Conservation (phyloP, 1,284 basidiomycete genomes). For the Sporisorium graminicola region DNA sequence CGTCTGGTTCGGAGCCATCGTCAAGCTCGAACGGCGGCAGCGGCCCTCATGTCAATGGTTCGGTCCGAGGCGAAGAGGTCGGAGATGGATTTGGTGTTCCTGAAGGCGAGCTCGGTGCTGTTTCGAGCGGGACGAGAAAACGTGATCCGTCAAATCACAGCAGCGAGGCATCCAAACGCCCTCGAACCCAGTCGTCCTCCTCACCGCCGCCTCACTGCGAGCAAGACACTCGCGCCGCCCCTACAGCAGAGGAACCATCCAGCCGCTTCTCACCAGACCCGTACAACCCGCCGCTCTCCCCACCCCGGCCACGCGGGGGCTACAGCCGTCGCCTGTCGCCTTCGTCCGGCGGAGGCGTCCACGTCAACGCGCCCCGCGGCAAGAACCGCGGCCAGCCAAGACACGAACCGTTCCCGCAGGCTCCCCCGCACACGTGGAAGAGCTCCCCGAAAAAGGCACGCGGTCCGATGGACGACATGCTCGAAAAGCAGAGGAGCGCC, state of each 20-base stretch:
- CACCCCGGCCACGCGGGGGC: slow-evolving; percentile 43
- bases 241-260: slow-evolving; percentile 5
- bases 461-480: slow-evolving; percentile 27
- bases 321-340: slow-evolving; percentile 42
- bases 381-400: slow-evolving; percentile 24
- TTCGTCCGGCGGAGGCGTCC: slow-evolving; percentile 36
- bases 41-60: not conserved
- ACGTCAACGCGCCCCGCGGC: slow-evolving; percentile 32
- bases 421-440: slow-evolving; percentile 36
- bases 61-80: slow-evolving; percentile 27
- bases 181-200: not conserved
- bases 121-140: slow-evolving; percentile 4
- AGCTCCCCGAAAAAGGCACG: slow-evolving; percentile 12
- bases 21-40: not conserved
- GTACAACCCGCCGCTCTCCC: slow-evolving; percentile 54
- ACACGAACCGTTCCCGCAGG: slow-evolving; percentile 35
- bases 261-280: slow-evolving; percentile 55
- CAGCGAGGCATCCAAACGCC: slow-evolving; percentile 1
- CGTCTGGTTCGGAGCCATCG: slow-evolving; percentile 9
- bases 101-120: slow-evolving; percentile 6
- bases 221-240: not conserved
- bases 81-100: slow-evolving; percentile 46
- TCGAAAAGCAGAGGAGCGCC: slow-evolving; percentile 19
- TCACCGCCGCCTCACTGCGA: not conserved
- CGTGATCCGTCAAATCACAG: not conserved